Evolutionary conservation across 2,329 filamentous ascomycete species (phyloP).

Genomic region (Neofusicoccum laricinum): DNA sequence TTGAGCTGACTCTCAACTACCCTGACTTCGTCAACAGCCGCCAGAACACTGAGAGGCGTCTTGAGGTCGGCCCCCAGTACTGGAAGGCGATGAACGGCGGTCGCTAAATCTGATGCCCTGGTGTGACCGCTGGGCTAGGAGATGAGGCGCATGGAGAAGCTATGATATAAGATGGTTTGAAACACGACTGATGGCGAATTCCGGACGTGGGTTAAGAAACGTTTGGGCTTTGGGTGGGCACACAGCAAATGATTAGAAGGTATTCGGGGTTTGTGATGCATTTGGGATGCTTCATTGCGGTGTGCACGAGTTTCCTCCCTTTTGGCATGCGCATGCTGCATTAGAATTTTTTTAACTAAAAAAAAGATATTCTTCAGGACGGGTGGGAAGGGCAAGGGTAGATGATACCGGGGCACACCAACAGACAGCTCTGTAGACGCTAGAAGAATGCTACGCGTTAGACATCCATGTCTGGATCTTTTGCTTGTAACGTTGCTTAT

Average conservation of each 20-base stretch:
- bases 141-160: neutral
- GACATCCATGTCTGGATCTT: neutral
- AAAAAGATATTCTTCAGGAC: constrained; percentile 9
- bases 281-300: constrained; percentile 8
- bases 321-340: constrained; percentile 10
- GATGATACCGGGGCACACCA: constrained; percentile 3
- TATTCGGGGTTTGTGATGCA: constrained; percentile 11
- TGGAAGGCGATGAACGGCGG: constrained; percentile 35
- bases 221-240: constrained; percentile 9
- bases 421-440: constrained; percentile 5
- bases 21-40: constrained; percentile 89
- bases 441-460: constrained; percentile 8
- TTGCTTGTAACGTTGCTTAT: neutral
- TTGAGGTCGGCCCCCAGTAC: constrained; percentile 60
- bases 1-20: constrained; percentile 93
- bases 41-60: constrained; percentile 62
- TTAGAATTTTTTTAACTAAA: constrained; percentile 14
- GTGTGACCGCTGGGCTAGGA: neutral
- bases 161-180: neutral
- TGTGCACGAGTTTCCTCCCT: constrained; percentile 11
- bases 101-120: constrained; percentile 14
- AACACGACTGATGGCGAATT: constrained; percentile 9
- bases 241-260: constrained; percentile 12
- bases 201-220: constrained; percentile 8
- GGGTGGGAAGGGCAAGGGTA: neutral